Conservation (phyloP, 768 basidiomycete genomes). For the Rhizopogon roseolus region DNA sequence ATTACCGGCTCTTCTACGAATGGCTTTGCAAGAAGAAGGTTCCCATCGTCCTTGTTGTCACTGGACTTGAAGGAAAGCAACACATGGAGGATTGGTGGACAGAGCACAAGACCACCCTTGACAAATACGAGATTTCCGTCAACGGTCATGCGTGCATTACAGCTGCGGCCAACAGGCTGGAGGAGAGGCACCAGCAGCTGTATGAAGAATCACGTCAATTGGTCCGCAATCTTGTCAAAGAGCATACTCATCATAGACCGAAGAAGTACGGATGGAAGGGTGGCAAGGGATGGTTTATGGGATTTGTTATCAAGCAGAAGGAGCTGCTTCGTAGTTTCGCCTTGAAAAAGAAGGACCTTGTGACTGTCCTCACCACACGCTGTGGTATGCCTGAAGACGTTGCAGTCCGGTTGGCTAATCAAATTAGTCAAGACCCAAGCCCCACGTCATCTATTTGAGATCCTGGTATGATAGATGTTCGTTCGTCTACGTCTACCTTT, state of each 20-base stretch:
- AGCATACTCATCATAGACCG: too few relatives aligned
- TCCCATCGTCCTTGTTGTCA: constrained; percentile 34
- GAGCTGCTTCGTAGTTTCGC: constrained; percentile 8
- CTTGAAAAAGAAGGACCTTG: constrained; percentile 11
- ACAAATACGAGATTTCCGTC: constrained; percentile 15
- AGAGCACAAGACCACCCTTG: constrained; percentile 16
- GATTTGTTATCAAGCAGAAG: constrained; percentile 6
- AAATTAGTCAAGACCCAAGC: constrained; percentile 11
- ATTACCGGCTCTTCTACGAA: constrained; percentile 32
- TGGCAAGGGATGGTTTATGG: constrained; percentile 9
- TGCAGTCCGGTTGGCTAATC: constrained; percentile 15
- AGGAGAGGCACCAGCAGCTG: constrained; percentile 17
- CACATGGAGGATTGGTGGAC: constrained; percentile 31
- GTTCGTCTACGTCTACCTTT: too few relatives aligned
- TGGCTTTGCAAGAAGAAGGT: constrained; percentile 27
- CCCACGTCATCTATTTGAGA: not conserved
- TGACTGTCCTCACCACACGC: constrained; percentile 16
- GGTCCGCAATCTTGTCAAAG: constrained; percentile 17
- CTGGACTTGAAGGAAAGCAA: constrained; percentile 31
- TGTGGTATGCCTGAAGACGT: constrained; percentile 22
- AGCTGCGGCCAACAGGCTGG: constrained; percentile 27
- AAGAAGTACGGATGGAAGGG: constrained; percentile 3
- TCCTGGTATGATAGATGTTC: too few relatives aligned
- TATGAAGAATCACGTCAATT: constrained; percentile 28
- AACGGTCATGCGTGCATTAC: constrained; percentile 29